Conservation (phyloP, 805 yeast species). For the Wickerhamiella kazuoi region DNA sequence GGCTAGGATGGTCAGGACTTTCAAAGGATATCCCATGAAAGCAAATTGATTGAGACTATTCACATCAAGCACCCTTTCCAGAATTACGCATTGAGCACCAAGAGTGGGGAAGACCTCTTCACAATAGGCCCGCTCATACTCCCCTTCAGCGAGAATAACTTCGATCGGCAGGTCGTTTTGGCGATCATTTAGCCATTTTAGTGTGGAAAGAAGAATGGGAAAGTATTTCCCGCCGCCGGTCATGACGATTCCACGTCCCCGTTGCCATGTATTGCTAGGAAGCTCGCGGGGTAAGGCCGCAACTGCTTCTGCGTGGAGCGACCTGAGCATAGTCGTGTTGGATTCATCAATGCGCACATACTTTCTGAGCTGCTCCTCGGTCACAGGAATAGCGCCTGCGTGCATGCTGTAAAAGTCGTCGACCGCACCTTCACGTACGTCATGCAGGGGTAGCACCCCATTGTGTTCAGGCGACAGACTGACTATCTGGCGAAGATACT, state of each 20-base stretch:
- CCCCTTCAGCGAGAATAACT: constrained; percentile 58
- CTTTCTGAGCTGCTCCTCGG: constrained; percentile 1
- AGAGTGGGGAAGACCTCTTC: constrained; percentile 40
- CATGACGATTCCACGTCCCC: constrained; percentile 39
- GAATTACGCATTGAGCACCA: constrained; percentile 49
- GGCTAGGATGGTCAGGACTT: constrained; percentile 49
- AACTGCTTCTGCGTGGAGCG: constrained; percentile 1
- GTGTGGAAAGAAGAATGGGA: constrained; percentile 49
- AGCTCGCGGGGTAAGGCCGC: background rate
- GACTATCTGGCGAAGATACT: no score
- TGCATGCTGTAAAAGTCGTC: background rate
- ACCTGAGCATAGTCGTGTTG: background rate
- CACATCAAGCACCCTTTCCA: constrained; percentile 44
- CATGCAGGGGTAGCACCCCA: background rate
- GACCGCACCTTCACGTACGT: background rate
- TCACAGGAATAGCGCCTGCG: background rate
- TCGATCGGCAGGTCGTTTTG: constrained; percentile 66
- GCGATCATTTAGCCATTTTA: constrained; percentile 43
- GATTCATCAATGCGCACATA: background rate
- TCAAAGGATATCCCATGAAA: constrained; percentile 50
- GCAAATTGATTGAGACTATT: constrained; percentile 30
- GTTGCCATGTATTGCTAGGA: constrained; percentile 9
- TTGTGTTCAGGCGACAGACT: no score
- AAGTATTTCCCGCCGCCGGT: constrained; percentile 72
- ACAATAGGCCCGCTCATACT: constrained; percentile 59